phyloP scores from a whole-genome alignment of 352 stramenopile genomes.

The Phytophthora vignae region DNA sequence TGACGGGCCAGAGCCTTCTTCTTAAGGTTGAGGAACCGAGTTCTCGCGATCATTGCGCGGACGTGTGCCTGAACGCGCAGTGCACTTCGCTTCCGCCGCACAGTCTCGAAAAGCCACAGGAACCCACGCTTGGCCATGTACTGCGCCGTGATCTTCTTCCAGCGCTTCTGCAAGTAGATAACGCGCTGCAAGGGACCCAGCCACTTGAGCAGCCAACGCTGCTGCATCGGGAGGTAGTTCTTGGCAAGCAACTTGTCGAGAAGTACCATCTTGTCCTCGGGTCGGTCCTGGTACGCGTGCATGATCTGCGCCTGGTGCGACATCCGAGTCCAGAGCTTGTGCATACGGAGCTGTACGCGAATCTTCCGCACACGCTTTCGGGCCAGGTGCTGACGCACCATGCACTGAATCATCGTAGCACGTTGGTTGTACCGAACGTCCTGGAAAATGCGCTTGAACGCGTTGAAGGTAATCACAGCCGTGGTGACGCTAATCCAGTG shows the following conservation, averaged over 20 bases:
- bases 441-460: conserved; percentile 75
- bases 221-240: conserved; percentile 63
- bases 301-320: conserved; percentile 76
- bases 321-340: conserved; percentile 71
- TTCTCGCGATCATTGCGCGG: conserved; percentile 71
- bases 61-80: conserved; percentile 75
- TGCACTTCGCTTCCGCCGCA: conserved; percentile 69
- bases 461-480: conserved; percentile 76
- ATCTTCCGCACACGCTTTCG: conserved; percentile 74
- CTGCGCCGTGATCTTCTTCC: conserved; percentile 81
- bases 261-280: conserved; percentile 88
- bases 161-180: conserved; percentile 89
- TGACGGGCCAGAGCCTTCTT: conserved; percentile 69
- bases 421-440: conserved; percentile 76
- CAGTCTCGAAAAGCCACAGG: conserved; percentile 77
- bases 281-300: conserved; percentile 74
- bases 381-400: conserved; percentile 77
- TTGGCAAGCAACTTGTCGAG: conserved; percentile 79
- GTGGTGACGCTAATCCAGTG: conserved; percentile 78
- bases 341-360: conserved; percentile 66
- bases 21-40: conserved; percentile 69
- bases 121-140: conserved; percentile 83
- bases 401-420: conserved; percentile 82
- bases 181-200: conserved; percentile 80
- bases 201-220: conserved; percentile 89